These are phyloP conservation scores for Xylaria intraflava DNA, from an alignment of 495 filamentous ascomycete species.

Conservation along the genomic window DNA sequence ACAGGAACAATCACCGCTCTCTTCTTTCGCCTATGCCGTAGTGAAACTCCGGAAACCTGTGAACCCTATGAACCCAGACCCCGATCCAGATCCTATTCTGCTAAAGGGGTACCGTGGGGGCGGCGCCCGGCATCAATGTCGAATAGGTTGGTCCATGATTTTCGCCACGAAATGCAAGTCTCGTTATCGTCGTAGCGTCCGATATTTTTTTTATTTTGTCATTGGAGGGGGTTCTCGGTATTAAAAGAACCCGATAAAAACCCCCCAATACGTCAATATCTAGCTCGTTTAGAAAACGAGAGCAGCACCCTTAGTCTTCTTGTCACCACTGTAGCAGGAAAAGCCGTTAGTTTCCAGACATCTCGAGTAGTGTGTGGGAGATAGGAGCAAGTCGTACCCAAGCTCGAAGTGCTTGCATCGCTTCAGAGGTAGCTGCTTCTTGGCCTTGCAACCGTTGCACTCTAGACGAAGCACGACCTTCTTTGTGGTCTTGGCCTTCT, in stretches of 20 bases:
- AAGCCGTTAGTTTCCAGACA: conserved; percentile 4
- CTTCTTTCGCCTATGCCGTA: conserved; percentile 12
- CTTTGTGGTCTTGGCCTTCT: conserved; percentile 99
- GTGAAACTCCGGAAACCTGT: conserved; percentile 13
- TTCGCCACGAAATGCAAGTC: conserved; percentile 16
- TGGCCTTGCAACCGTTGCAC: conserved; percentile 94
- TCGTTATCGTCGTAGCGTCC: conserved; percentile 18
- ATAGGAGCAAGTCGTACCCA: conserved; percentile 62
- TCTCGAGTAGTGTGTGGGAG: not conserved
- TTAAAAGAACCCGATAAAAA: too few species aligned
- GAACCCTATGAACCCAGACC: conserved; percentile 15
- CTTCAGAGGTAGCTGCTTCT: conserved; percentile 96
- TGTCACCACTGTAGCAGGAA: conserved; percentile 76
- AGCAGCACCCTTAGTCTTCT: conserved; percentile 99
- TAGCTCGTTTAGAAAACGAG: conserved; percentile 77
- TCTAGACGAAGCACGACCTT: conserved; percentile 98
- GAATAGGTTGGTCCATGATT: conserved; percentile 15
- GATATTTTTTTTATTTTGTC: conserved; percentile 15
- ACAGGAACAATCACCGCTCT: conserved; percentile 7
- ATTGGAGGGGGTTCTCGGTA: not conserved
- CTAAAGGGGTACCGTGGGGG: not conserved
- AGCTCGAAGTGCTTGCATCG: conserved; percentile 99
- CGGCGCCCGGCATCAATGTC: conserved; percentile 7
- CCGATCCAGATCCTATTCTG: conserved; percentile 11
- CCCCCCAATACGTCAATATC: too few species aligned